Evolutionary conservation across 352 stramenopile species (phyloP).

Genomic region (Blastocystis sp.): DNA sequence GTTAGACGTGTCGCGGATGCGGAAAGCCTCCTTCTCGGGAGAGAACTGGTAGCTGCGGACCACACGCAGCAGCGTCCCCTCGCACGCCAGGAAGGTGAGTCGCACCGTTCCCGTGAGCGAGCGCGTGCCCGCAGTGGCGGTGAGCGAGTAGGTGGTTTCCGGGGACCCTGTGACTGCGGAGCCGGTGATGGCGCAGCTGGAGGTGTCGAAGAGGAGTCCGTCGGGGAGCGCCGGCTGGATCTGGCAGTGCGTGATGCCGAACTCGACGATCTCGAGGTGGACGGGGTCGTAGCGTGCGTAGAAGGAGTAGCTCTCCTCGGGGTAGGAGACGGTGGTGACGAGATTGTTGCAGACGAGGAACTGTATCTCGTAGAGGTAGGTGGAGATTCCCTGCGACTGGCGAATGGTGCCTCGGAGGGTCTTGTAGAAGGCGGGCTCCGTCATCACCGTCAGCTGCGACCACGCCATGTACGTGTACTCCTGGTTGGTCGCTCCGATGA

Average conservation of each 20-base stretch:
- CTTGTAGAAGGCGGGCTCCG: background rate
- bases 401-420: background rate
- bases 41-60: background rate
- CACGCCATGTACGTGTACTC: background rate
- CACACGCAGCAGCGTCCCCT: background rate
- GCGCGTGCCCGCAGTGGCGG: too few species aligned
- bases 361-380: background rate
- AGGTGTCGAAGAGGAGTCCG: background rate
- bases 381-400: background rate
- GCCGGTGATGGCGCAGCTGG: background rate
- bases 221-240: conserved; percentile 4
- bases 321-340: background rate
- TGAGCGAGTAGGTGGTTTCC: background rate
- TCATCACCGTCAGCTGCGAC: background rate
- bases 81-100: background rate
- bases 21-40: background rate
- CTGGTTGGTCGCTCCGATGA: background rate
- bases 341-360: background rate
- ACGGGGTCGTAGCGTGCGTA: background rate
- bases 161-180: background rate
- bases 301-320: background rate
- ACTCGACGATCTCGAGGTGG: background rate
- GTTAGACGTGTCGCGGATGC: background rate
- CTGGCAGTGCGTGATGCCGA: background rate
- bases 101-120: background rate